phyloP scores from a whole-genome alignment of 108 stramenopile species.

The Skeletonema potamos region DNA sequence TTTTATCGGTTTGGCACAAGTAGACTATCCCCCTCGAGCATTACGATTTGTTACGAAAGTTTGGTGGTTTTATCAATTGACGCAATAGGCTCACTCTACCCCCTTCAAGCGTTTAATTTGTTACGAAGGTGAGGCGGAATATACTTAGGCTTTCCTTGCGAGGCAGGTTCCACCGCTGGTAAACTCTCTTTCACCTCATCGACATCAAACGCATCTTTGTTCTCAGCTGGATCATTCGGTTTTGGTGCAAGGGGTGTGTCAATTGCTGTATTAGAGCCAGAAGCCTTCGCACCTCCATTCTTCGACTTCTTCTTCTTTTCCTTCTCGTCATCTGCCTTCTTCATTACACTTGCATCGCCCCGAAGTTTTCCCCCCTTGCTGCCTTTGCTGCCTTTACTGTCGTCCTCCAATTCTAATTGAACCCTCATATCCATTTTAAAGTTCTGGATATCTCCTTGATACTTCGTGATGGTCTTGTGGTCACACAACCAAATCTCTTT shows the following conservation, averaged over 20 bases:
- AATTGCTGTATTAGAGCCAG: conserved; percentile 8
- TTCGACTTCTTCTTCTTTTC: conserved; percentile 21
- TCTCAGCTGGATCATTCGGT: conserved; percentile 8
- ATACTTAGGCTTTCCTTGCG: conserved; percentile 47
- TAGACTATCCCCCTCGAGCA: neutral
- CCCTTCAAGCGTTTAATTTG: conserved; percentile 7
- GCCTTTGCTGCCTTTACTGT: conserved; percentile 12
- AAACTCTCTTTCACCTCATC: conserved; percentile 19
- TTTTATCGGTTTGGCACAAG: neutral
- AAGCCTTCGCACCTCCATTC: conserved; percentile 12
- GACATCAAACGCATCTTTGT: conserved; percentile 13
- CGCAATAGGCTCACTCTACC: neutral
- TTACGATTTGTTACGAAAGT: neutral
- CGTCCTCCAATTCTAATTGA: conserved; percentile 71
- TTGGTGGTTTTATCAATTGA: neutral
- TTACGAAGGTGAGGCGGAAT: conserved; percentile 84
- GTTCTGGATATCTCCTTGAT: conserved; percentile 87
- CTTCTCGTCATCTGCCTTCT: conserved; percentile 47
- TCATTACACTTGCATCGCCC: conserved; percentile 80
- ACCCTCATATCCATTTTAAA: conserved; percentile 93
- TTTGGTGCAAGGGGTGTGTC: conserved; percentile 27
- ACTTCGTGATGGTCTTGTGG: conserved; percentile 84
- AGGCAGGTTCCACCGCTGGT: conserved; percentile 10
- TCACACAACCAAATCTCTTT: conserved; percentile 99
- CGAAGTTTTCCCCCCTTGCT: conserved; percentile 51